Evolutionary conservation across 768 basidiomycete genomes (phyloP).

Genomic region (Coprinopsis sp.): DNA sequence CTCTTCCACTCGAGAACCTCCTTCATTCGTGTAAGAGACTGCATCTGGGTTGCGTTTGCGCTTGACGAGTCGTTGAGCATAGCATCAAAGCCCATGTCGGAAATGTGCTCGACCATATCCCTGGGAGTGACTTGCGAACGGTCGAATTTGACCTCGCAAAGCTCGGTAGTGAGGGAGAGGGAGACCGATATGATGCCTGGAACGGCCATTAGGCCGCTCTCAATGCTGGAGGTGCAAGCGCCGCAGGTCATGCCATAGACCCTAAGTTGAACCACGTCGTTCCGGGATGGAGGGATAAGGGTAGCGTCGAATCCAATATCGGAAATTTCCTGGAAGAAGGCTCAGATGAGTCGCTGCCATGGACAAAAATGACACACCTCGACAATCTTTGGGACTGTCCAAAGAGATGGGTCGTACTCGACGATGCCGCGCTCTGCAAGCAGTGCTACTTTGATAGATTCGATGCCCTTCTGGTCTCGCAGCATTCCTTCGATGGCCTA

Average conservation of each 20-base stretch:
- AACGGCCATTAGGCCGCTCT: slow-evolving; percentile 58
- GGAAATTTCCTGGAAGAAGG: slow-evolving; percentile 67
- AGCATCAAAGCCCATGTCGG: slow-evolving; percentile 88
- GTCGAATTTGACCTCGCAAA: slow-evolving; percentile 74
- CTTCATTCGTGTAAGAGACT: slow-evolving; percentile 81
- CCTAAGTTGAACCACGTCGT: slow-evolving; percentile 68
- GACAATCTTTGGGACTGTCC: slow-evolving; percentile 78
- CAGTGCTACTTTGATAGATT: slow-evolving; percentile 91
- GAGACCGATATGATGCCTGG: slow-evolving; percentile 73
- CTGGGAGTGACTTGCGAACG: slow-evolving; percentile 66
- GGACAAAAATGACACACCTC: slow-evolving; percentile 41
- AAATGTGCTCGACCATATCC: slow-evolving; percentile 84
- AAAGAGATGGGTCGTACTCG: slow-evolving; percentile 80
- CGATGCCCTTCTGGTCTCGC: slow-evolving; percentile 80
- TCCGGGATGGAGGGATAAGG: slow-evolving; percentile 57
- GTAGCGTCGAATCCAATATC: slow-evolving; percentile 92
- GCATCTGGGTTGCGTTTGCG: slow-evolving; percentile 76
- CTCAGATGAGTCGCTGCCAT: slow-evolving; percentile 9
- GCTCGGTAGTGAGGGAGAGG: slow-evolving; percentile 73
- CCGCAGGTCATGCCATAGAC: slow-evolving; percentile 92
- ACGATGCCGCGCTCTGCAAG: slow-evolving; percentile 90
- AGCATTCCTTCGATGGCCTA: slow-evolving; percentile 86
- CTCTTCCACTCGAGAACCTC: slow-evolving; percentile 88
- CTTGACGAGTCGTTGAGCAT: slow-evolving; percentile 71
- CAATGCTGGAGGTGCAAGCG: slow-evolving; percentile 74